A percentile compares a stretch with the other conserved stretches of the same genome.
Evolutionary conservation across 768 basidiomycete genomes (phyloP).

Genomic region (Tephrocybe sp.): DNA sequence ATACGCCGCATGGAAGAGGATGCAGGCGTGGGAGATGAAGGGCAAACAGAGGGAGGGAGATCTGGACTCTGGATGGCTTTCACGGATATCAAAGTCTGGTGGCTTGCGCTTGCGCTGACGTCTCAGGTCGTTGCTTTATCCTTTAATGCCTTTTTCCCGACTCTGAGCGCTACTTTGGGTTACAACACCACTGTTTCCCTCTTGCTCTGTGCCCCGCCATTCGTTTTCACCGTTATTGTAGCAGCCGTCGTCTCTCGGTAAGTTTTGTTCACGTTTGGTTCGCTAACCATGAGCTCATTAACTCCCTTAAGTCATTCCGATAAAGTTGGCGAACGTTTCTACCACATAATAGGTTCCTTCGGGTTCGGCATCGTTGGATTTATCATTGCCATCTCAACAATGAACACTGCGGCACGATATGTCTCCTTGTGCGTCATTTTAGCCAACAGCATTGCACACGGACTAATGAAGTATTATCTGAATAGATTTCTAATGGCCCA

Average conservation of each 20-base stretch:
- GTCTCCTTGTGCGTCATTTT: constrained; percentile 50
- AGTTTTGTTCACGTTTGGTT: neutral
- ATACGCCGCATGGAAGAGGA: constrained; percentile 65
- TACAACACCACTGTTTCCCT: constrained; percentile 64
- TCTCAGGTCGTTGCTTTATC: constrained; percentile 55
- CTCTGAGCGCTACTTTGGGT: constrained; percentile 68
- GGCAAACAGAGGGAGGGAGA: constrained; percentile 24
- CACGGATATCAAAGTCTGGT: constrained; percentile 76
- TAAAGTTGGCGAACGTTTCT: constrained; percentile 65
- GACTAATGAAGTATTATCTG: constrained; percentile 2
- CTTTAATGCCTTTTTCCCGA: constrained; percentile 76
- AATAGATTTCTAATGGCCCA: constrained; percentile 76
- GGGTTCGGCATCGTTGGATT: constrained; percentile 68
- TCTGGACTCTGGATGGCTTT: constrained; percentile 59
- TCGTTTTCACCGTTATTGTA: constrained; percentile 58
- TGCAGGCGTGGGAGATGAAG: constrained; percentile 25
- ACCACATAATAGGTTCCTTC: constrained; percentile 57
- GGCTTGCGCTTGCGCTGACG: constrained; percentile 35
- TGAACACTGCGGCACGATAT: constrained; percentile 64
- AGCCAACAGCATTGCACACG: neutral
- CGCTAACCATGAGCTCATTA: neutral
- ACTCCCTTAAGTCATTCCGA: constrained; percentile 62
- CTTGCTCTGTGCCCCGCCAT: constrained; percentile 58
- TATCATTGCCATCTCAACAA: constrained; percentile 60
- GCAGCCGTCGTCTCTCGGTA: constrained; percentile 56